Evolutionary conservation across 352 stramenopile genomes (phyloP), one percentile per base, ranked within the genome.

Genomic region (Phytophthora crassamura): DNA sequence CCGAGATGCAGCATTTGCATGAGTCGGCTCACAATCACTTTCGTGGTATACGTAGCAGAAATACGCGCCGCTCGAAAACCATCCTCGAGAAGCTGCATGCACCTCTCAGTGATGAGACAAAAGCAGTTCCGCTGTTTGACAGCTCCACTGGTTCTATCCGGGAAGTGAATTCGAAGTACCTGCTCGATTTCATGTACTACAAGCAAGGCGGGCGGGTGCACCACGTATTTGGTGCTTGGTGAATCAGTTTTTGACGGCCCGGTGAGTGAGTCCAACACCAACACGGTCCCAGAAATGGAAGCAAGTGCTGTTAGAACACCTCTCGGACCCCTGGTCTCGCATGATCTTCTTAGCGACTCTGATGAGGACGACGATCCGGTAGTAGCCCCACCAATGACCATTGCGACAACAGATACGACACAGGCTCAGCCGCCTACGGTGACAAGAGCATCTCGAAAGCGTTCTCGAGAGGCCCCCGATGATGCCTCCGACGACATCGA

Each of bases 151-250:
- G 18, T 4, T 36, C 12, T 2, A 35, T 57, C 4, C 12, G 18
- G 0, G 3, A 11, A 2, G 35, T 46, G 3, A 38, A 16, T 0
- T 36, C 10, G 7, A 57, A 57, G 18, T 46, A 57, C 11, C 2
- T 46, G 5, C 49, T 57, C 11, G 43, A 46, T 45, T 57, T 36
- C 15, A 6, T 38, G 9, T 57, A 57, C 20, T 57, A 57, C 20
- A 41, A 46, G 12, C 0, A 46, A 15, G 49, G 49, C 5, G 49
- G 36, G 5, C 34, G 49, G 2, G 49, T 7, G 4, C 5, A 30
- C 35, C 35, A 8, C 16, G 11, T n/a, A 36, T 22, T 8, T 40
- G 9, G 8, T 28, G 7, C 20, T 57, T 14, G 35, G 35, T 28
- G 48, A 45, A n/a, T 16, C 25, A 20, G 11, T 51, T n/a, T 51